Percentiles rank a stretch among this genome's conserved stretches.
These are phyloP conservation scores for Botrytis elliptica DNA, from an alignment of 2,329 filamentous ascomycete species.

Conservation along the genomic window DNA sequence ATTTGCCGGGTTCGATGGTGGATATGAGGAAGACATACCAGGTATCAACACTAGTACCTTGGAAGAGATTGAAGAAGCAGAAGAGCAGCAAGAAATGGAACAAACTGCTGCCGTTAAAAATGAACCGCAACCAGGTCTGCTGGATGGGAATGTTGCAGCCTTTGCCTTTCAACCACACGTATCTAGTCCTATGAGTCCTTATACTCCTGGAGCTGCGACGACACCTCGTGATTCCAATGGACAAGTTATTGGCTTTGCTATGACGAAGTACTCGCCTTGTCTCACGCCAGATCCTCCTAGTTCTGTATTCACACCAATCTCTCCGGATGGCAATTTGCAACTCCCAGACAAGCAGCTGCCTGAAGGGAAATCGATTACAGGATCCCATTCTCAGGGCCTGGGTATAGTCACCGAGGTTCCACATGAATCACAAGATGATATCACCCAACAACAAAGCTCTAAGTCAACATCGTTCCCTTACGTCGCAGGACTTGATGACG, in stretches of 20 bases:
- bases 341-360: conserved; percentile 11
- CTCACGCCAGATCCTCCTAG: conserved; percentile 9
- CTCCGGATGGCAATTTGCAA: conserved; percentile 21
- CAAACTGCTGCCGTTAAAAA: conserved; percentile 7
- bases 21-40: conserved; percentile 28
- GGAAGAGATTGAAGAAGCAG: conserved; percentile 38
- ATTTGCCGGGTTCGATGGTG: conserved; percentile 24
- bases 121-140: conserved; percentile 21
- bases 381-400: conserved; percentile 26
- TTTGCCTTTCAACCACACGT: conserved; percentile 45
- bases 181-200: conserved; percentile 52
- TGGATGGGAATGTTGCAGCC: conserved; percentile 28
- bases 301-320: conserved; percentile 25
- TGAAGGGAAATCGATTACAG: neutral
- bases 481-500: conserved; percentile 33
- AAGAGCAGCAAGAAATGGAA: conserved; percentile 39
- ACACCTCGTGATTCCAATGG: conserved; percentile 58
- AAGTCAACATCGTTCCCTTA: conserved; percentile 21
- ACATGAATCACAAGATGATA: conserved; percentile 1
- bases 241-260: conserved; percentile 56
- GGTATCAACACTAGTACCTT: conserved; percentile 28
- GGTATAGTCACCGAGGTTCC: conserved; percentile 27
- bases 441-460: conserved; percentile 11
- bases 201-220: conserved; percentile 46
- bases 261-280: conserved; percentile 37